Evolutionary conservation across 2,329 filamentous ascomycete genomes (phyloP), one percentile per base, ranked within the genome.

Genomic region (Lecanoromycetidae sp.): DNA sequence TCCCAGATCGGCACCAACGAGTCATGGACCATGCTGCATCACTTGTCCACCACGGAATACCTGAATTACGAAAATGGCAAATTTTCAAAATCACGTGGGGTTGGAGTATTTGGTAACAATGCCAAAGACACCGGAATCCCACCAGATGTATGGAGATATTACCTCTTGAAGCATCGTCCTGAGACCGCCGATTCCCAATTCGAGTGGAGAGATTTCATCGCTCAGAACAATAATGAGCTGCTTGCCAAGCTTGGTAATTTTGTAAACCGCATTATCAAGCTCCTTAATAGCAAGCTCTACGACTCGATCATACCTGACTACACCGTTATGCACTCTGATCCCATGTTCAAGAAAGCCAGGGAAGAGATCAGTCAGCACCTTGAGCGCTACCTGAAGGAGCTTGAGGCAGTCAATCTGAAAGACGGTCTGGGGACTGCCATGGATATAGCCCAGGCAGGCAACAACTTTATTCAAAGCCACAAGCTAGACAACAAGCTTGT

Each of bases 91-190:
- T 91, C 85, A 42, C 77, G 87, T 57, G 84, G 84, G 26, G 77
- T 95, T 30, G 88, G 88, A 58, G 88, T 95, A 1, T 95, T 95
- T 59, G 88, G 88, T 42, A 88, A 85, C 66, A 87, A 84, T 58
- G 88, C 86, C 38, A 83, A 84, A 65, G 81, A 93, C 46, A 94
- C 87, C 7, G 87, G 87, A 17, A 76, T 95, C 15, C 76, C 82
- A 13, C 72, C 87, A 0, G 85, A 90, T 53, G 85, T 95, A n/a
- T 95, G 87, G 86, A 75, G 88, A 55, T 94, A 90, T 66, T 94
- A 91, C 68, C 76, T 95, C 19, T 73, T 94, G 30, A 83, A 87
- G 36, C 82, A 84, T 62, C 78, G 88, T 48, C 88, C 88, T 0
- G 88, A 95, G 64, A 82, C 80, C 9, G 77, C 82, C 43, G 88